Conservation (phyloP, 441 rosid species). For the Populus hybrid region DNA sequence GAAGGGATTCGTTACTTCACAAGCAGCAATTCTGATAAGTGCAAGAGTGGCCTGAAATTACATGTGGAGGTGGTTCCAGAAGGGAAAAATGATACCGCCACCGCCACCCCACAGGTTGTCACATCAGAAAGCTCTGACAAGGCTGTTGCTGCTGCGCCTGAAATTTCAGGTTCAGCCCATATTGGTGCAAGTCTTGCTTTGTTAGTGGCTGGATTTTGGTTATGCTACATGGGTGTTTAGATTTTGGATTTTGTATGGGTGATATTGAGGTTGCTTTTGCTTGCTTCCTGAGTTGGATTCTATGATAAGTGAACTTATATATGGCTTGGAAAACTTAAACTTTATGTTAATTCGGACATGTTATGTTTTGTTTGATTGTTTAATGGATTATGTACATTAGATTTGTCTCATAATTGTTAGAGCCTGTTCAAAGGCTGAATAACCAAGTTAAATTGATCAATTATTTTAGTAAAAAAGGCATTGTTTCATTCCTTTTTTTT, state of each 20-base stretch:
- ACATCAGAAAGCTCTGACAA: neutral
- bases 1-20: slow-evolving; percentile 55
- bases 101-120: neutral
- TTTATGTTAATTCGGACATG: no score
- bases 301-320: no score
- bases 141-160: slow-evolving; percentile 20
- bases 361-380: no score
- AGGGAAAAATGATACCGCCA: neutral
- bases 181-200: neutral
- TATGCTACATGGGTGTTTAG: slow-evolving; percentile 12
- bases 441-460: no score
- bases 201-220: slow-evolving; percentile 20
- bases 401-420: no score
- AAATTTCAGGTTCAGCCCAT: slow-evolving; percentile 34
- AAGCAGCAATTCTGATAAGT: slow-evolving; percentile 35
- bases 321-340: no score
- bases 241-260: neutral
- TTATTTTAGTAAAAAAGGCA: no score
- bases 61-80: slow-evolving; percentile 39
- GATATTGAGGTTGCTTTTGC: neutral
- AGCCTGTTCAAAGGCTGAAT: no score
- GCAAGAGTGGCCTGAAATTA: slow-evolving; percentile 53
- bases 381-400: no score
- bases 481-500: no score
- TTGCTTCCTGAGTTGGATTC: neutral